Percentiles rank a stretch among this genome's conserved stretches.
Conservation (phyloP, 148 eudicot species). For the Hydrangea macrophylla region DNA sequence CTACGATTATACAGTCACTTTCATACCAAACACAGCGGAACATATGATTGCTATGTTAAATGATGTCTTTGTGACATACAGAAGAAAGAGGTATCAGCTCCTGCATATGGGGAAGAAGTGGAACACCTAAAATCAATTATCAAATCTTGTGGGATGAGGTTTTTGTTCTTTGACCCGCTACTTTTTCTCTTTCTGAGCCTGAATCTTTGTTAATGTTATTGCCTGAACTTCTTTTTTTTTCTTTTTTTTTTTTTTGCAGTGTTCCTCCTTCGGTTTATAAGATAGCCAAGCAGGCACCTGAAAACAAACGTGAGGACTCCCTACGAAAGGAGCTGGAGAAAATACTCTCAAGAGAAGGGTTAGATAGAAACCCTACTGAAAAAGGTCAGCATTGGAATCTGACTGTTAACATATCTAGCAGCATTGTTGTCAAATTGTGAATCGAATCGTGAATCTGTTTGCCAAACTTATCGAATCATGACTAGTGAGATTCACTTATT, state of each 20-base stretch:
- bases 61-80: slow-evolving; percentile 26
- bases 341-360: slow-evolving; percentile 78
- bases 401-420: no score
- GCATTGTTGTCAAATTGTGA: no score
- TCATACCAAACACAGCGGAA: no score
- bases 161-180: slow-evolving; percentile 13
- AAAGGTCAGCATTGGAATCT: slow-evolving; percentile 54
- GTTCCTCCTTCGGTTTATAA: slow-evolving; percentile 73
- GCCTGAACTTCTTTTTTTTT: not conserved
- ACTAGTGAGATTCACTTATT: no score
- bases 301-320: slow-evolving; percentile 69
- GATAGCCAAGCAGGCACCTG: slow-evolving; percentile 85
- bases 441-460: no score
- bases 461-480: no score
- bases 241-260: slow-evolving; percentile 40
- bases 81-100: slow-evolving; percentile 61
- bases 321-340: slow-evolving; percentile 78
- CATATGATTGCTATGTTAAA: not conserved
- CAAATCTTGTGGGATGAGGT: slow-evolving; percentile 97
- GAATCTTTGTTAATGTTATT: slow-evolving; percentile 10
- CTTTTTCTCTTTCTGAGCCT: slow-evolving; percentile 5
- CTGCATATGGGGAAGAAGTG: slow-evolving; percentile 79
- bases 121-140: slow-evolving; percentile 81
- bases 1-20: no score
- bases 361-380: slow-evolving; percentile 72